Evolutionary conservation across 2,329 filamentous ascomycete species (phyloP).

Genomic region (Cytospora schulzeri): DNA sequence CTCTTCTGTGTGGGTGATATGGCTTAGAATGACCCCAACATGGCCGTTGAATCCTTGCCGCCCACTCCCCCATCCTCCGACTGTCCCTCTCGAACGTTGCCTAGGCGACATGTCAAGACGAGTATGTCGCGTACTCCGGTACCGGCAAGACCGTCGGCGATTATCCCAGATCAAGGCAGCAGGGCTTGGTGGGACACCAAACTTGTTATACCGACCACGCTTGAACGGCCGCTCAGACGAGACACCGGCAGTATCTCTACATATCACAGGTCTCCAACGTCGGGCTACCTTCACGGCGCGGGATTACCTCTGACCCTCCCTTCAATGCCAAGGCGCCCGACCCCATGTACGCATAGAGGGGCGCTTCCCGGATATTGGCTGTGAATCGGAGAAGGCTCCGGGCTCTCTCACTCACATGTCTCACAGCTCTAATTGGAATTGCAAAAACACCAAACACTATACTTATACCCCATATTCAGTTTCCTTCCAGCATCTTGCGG

Average conservation of each 20-base stretch:
- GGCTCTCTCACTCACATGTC: background rate
- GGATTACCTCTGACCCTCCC: background rate
- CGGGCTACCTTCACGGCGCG: background rate
- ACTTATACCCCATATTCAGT: conserved; percentile 25
- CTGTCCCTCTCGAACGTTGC: background rate
- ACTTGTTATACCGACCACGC: background rate
- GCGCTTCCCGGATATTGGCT: conserved; percentile 10
- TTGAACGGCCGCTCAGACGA: background rate
- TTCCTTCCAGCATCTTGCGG: conserved; percentile 25
- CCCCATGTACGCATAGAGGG: conserved; percentile 1
- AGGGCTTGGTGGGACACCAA: conserved; percentile 13
- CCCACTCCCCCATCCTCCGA: background rate
- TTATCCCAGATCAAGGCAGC: background rate
- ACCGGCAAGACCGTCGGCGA: background rate
- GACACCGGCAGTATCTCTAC: background rate
- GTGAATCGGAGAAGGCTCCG: background rate
- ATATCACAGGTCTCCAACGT: background rate
- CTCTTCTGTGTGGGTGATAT: conserved; percentile 71
- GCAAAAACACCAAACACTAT: conserved; percentile 5
- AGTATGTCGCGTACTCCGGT: background rate
- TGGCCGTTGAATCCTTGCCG: conserved; percentile 14
- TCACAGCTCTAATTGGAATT: background rate
- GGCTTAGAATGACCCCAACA: conserved; percentile 26
- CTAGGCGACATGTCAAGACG: background rate
- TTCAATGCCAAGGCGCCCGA: background rate